A percentile compares a stretch with the other conserved stretches of the same genome.
These are phyloP conservation scores for Plectranthus barbatus DNA, from an alignment of 257 asterid genomes.

Conservation along the genomic window DNA sequence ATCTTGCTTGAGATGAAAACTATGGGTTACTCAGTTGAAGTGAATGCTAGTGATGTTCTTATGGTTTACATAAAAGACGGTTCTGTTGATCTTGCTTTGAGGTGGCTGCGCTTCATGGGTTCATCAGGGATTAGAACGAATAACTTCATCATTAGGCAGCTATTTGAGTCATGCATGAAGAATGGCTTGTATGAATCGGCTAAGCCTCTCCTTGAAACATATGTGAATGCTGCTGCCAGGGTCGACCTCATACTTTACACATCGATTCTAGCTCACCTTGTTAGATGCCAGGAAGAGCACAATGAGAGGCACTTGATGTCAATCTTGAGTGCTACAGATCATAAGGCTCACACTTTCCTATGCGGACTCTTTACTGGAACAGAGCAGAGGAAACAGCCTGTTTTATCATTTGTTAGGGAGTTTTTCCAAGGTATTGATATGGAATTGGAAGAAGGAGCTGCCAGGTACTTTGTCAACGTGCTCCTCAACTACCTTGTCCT, in stretches of 20 bases:
- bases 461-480: constrained; percentile 86
- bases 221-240: constrained; percentile 63
- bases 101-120: constrained; percentile 95
- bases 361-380: constrained; percentile 94
- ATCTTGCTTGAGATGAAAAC: constrained; percentile 93
- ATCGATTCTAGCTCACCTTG: constrained; percentile 79
- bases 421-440: constrained; percentile 80
- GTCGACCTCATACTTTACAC: constrained; percentile 94
- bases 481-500: constrained; percentile 91
- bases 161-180: constrained; percentile 96
- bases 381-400: constrained; percentile 83
- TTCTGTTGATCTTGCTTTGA: constrained; percentile 82
- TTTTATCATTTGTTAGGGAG: constrained; percentile 78
- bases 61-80: constrained; percentile 93
- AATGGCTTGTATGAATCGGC: constrained; percentile 78
- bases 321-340: constrained; percentile 75
- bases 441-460: constrained; percentile 89
- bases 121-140: constrained; percentile 87
- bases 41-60: constrained; percentile 92
- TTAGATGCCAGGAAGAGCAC: constrained; percentile 86
- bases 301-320: constrained; percentile 93
- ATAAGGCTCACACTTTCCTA: constrained; percentile 79
- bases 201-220: constrained; percentile 85
- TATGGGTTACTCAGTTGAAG: constrained; percentile 94
- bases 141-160: constrained; percentile 88